phyloP scores from a whole-genome alignment of 306 rosid species.

The Arachis hypogaea region DNA sequence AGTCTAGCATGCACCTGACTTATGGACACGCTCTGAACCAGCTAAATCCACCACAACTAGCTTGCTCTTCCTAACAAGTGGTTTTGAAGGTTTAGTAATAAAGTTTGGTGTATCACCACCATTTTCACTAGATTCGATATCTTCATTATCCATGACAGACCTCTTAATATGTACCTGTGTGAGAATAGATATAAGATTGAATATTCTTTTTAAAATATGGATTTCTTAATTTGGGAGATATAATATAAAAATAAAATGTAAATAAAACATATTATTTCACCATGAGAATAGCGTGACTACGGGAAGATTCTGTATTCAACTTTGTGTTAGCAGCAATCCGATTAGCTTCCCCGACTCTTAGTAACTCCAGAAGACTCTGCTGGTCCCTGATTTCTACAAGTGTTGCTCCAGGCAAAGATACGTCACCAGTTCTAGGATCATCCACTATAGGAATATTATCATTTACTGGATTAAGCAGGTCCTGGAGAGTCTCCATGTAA shows the following conservation, averaged over 20 bases:
- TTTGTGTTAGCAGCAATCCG: slow-evolving; percentile 93
- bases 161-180: slow-evolving; percentile 85
- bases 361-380: slow-evolving; percentile 71
- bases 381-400: slow-evolving; percentile 85
- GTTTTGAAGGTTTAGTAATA: slow-evolving; percentile 73
- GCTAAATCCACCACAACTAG: slow-evolving; percentile 96
- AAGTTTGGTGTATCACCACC: slow-evolving; percentile 74
- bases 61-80: slow-evolving; percentile 91
- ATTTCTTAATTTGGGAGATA: slow-evolving; percentile 21
- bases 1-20: slow-evolving; percentile 73
- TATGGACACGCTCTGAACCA: slow-evolving; percentile 95
- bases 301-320: slow-evolving; percentile 93
- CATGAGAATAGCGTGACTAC: slow-evolving; percentile 96
- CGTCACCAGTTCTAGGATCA: slow-evolving; percentile 92
- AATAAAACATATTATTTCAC: slow-evolving; percentile 53
- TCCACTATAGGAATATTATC: slow-evolving; percentile 93
- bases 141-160: slow-evolving; percentile 72
- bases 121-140: slow-evolving; percentile 60
- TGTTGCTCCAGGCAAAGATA: slow-evolving; percentile 84
- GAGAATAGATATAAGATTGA: slow-evolving; percentile 44
- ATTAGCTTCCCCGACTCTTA: slow-evolving; percentile 88
- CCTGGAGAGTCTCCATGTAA: slow-evolving; percentile 94
- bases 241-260: slow-evolving; percentile 25
- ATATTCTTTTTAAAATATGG: slow-evolving; percentile 25
- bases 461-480: slow-evolving; percentile 85